Evolutionary conservation across 176 grass and related monocot genomes (phyloP).

Genomic region (Secale cereale): DNA sequence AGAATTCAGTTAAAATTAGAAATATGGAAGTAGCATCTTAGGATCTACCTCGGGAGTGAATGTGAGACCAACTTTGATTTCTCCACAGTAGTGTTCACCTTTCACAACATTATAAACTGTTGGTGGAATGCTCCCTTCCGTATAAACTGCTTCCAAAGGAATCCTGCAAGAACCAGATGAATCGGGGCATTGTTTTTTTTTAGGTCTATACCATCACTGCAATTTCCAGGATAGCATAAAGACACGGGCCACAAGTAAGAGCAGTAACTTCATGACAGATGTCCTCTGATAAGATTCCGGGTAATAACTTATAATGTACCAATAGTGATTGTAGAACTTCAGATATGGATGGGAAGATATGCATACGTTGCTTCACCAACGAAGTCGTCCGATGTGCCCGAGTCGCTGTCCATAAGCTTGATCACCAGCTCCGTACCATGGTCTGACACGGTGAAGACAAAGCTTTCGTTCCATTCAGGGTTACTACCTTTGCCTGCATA

Average conservation of each 20-base stretch:
- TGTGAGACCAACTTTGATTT: conserved; percentile 78
- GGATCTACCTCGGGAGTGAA: conserved; percentile 67
- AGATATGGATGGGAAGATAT: conserved; percentile 5
- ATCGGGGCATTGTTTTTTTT: neutral
- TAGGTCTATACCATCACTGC: neutral
- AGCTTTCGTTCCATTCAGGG: conserved; percentile 95
- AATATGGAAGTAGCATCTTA: neutral
- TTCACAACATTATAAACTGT: conserved; percentile 78
- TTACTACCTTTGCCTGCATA: conserved; percentile 72
- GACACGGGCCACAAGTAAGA: neutral
- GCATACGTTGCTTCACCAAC: conserved; percentile 83
- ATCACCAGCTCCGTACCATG: conserved; percentile 53
- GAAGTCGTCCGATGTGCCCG: conserved; percentile 58
- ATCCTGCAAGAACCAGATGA: conserved; percentile 39
- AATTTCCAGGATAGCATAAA: neutral
- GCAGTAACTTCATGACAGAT: conserved; percentile 2
- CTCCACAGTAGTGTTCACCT: conserved; percentile 71
- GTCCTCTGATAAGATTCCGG: neutral
- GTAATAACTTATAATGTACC: neutral
- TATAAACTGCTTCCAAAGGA: conserved; percentile 64
- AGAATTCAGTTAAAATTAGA: neutral
- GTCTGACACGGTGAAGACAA: conserved; percentile 78
- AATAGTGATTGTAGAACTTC: neutral
- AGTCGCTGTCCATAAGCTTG: conserved; percentile 86
- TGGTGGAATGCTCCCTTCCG: conserved; percentile 60